A percentile compares a stretch with the other conserved stretches of the same genome.
Evolutionary conservation across 805 yeast species (phyloP).

Genomic region (Tetrapisispora namnaoensis): DNA sequence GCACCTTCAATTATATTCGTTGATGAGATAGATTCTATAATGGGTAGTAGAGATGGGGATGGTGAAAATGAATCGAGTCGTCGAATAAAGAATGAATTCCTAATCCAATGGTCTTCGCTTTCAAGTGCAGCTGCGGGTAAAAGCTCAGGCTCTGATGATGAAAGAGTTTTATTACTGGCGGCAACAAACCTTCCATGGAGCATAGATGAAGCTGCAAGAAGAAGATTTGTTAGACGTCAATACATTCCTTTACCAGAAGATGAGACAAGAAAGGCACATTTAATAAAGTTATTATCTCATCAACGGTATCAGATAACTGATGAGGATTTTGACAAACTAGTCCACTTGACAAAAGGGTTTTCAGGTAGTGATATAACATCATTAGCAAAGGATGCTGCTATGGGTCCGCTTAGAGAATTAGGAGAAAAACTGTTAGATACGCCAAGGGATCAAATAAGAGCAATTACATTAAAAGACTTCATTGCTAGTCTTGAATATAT

Average conservation of each 20-base stretch:
- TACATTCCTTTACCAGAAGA: slow-evolving; percentile 90
- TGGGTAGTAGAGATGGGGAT: slow-evolving; percentile 54
- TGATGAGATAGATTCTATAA: slow-evolving; percentile 88
- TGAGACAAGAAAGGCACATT: slow-evolving; percentile 67
- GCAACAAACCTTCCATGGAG: slow-evolving; percentile 97
- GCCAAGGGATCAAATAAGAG: slow-evolving; percentile 66
- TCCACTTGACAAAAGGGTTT: slow-evolving; percentile 64
- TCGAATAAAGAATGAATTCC: slow-evolving; percentile 83
- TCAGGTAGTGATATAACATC: slow-evolving; percentile 94
- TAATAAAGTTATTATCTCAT: slow-evolving; percentile 53
- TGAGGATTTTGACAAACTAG: slow-evolving; percentile 49
- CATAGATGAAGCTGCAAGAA: slow-evolving; percentile 91
- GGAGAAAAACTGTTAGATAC: slow-evolving; percentile 72
- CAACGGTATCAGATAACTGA: slow-evolving; percentile 65
- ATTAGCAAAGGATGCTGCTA: slow-evolving; percentile 91
- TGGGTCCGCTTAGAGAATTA: slow-evolving; percentile 88
- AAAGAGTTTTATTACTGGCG: slow-evolving; percentile 79
- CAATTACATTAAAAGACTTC: slow-evolving; percentile 67
- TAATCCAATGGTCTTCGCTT: slow-evolving; percentile 90
- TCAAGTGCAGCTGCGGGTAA: slow-evolving; percentile 77
- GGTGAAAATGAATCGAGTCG: slow-evolving; percentile 78
- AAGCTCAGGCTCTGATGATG: slow-evolving; percentile 31
- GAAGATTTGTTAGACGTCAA: slow-evolving; percentile 84
- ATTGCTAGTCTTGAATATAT: slow-evolving; percentile 64
- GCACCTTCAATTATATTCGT: slow-evolving; percentile 92